A percentile compares a stretch with the other conserved stretches of the same genome.
phyloP scores from a whole-genome alignment of 176 grass and related monocot genomes.

The Microstegium vimineum region DNA sequence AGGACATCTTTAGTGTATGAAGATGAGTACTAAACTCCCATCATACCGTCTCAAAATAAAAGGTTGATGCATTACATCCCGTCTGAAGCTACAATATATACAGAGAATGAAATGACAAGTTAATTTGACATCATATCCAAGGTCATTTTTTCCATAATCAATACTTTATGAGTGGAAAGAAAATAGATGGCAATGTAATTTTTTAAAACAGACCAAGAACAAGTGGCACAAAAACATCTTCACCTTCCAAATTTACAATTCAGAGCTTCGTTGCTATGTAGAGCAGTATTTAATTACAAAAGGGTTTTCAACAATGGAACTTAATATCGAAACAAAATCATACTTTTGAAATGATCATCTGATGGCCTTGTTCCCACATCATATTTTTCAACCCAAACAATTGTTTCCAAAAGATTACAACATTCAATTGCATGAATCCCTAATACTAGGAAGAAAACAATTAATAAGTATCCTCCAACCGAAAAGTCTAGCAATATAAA shows the following conservation, averaged over 20 bases:
- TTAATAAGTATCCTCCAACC: constrained; percentile 8
- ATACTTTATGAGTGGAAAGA: neutral
- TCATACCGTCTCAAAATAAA: neutral
- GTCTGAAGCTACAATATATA: neutral
- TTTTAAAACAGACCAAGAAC: neutral
- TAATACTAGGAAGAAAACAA: constrained; percentile 10
- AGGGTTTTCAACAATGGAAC: neutral
- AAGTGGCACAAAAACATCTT: neutral
- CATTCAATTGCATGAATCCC: constrained; percentile 26
- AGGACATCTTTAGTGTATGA: neutral
- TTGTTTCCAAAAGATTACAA: constrained; percentile 32
- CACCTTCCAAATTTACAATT: neutral
- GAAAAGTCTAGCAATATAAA: constrained; percentile 11
- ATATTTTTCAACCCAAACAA: constrained; percentile 23
- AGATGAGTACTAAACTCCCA: neutral
- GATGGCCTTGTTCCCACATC: neutral
- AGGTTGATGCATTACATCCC: neutral
- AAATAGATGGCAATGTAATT: neutral
- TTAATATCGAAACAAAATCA: constrained; percentile 7
- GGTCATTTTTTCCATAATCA: neutral
- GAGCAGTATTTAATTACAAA: neutral
- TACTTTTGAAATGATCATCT: neutral
- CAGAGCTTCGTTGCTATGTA: neutral
- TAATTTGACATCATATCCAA: neutral
- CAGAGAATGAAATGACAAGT: neutral